Percentiles rank a stretch among this genome's conserved stretches.
These are phyloP conservation scores for Pythium rishiriense DNA, from an alignment of 352 stramenopile genomes.

Conservation along the genomic window DNA sequence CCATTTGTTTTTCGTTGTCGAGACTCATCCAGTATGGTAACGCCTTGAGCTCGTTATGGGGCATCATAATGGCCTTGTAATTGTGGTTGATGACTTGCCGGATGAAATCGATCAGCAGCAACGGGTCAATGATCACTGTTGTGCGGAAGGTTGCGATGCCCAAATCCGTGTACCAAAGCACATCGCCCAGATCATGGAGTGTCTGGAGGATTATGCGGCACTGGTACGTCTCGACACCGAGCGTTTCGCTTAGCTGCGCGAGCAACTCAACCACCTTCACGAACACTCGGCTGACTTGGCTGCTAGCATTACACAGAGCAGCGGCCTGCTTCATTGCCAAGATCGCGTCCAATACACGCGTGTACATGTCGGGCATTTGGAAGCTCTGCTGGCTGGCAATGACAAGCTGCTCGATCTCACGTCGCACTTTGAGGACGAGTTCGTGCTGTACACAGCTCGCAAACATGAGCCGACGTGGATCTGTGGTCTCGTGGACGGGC, in stretches of 20 bases:
- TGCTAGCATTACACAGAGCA: not conserved
- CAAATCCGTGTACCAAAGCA: constrained; percentile 16
- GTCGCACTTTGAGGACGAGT: not conserved
- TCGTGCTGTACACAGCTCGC: not conserved
- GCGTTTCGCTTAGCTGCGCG: not conserved
- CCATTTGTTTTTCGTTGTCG: constrained; percentile 6
- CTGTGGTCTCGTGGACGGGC: not conserved
- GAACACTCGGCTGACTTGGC: not conserved
- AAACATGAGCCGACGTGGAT: not conserved
- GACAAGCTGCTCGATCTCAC: not conserved
- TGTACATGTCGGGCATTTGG: constrained; percentile 14
- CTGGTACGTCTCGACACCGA: not conserved
- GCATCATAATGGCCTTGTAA: not conserved
- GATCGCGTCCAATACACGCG: not conserved
- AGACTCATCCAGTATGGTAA: constrained; percentile 2
- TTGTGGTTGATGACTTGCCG: constrained; percentile 17
- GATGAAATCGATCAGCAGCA: constrained; percentile 18
- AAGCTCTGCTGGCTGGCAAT: not conserved
- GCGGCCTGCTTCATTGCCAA: not conserved
- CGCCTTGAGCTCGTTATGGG: not conserved
- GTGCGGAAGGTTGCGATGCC: not conserved
- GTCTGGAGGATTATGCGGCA: not conserved
- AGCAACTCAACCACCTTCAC: not conserved
- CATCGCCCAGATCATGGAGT: constrained; percentile 18
- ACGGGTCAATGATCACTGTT: constrained; percentile 9